phyloP scores from a whole-genome alignment of 495 filamentous ascomycete genomes.

The Tuber borchii region DNA sequence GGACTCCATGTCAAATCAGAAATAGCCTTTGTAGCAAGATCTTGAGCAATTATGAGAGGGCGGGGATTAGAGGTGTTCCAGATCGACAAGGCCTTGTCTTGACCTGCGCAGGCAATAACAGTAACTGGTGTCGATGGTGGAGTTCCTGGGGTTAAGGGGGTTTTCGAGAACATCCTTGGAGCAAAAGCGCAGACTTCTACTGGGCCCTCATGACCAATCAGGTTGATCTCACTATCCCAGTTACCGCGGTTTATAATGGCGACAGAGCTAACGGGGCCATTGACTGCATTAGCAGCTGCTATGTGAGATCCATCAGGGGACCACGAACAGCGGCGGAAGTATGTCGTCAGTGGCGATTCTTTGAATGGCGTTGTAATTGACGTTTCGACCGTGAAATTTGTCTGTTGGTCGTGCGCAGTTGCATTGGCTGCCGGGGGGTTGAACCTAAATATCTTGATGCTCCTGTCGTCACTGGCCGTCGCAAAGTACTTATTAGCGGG shows the following conservation, averaged over 20 bases:
- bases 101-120: slow-evolving; percentile 91
- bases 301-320: slow-evolving; percentile 96
- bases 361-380: slow-evolving; percentile 78
- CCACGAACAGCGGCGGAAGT: slow-evolving; percentile 95
- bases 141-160: slow-evolving; percentile 51
- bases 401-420: slow-evolving; percentile 83
- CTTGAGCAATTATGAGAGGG: slow-evolving; percentile 80
- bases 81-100: slow-evolving; percentile 88
- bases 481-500: slow-evolving; percentile 99
- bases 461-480: slow-evolving; percentile 91
- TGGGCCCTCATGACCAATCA: slow-evolving; percentile 94
- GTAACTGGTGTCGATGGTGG: slow-evolving; percentile 59
- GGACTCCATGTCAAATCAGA: slow-evolving; percentile 93
- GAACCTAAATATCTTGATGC: slow-evolving; percentile 94
- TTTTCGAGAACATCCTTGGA: slow-evolving; percentile 75
- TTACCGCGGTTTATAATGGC: slow-evolving; percentile 86
- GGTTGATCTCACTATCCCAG: slow-evolving; percentile 95
- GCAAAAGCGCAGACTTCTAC: slow-evolving; percentile 97
- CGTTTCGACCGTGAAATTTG: slow-evolving; percentile 87
- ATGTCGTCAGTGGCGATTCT: slow-evolving; percentile 86
- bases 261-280: slow-evolving; percentile 93
- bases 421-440: slow-evolving; percentile 86
- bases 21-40: slow-evolving; percentile 80
- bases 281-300: slow-evolving; percentile 91
- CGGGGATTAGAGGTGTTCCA: slow-evolving; percentile 95